phyloP scores from a whole-genome alignment of 306 rosid genomes.

The Adenanthera pavonina region DNA sequence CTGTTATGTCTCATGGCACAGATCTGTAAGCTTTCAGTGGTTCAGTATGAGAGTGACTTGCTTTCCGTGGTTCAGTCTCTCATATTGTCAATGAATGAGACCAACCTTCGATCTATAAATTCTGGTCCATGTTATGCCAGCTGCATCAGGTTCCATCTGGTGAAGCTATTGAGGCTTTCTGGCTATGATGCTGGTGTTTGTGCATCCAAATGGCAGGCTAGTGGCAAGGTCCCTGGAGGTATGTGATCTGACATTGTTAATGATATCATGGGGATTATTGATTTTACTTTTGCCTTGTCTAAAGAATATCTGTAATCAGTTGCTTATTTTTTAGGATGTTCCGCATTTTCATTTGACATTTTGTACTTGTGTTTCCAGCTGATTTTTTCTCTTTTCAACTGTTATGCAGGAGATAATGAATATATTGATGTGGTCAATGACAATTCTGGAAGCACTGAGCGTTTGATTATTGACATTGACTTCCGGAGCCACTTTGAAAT shows the following conservation, averaged over 20 bases:
- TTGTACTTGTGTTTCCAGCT: conserved; percentile 16
- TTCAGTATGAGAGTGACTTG: conserved; percentile 75
- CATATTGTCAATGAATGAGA: conserved; percentile 66
- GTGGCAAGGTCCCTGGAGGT: conserved; percentile 98
- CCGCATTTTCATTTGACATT: neutral
- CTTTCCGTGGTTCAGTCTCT: conserved; percentile 75
- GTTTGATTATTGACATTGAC: conserved; percentile 83
- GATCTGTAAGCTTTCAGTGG: conserved; percentile 68
- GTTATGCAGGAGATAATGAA: conserved; percentile 83
- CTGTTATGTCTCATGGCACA: conserved; percentile 43
- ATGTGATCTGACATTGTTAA: conserved; percentile 31
- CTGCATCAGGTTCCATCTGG: conserved; percentile 85
- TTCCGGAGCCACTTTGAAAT: conserved; percentile 97
- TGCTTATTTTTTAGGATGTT: neutral
- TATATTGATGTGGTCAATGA: conserved; percentile 77
- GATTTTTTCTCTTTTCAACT: conserved; percentile 32
- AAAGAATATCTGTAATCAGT: neutral
- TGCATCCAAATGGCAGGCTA: conserved; percentile 84
- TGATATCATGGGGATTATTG: conserved; percentile 11
- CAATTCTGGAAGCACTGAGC: conserved; percentile 66
- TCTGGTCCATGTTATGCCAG: conserved; percentile 79
- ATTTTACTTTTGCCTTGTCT: conserved; percentile 14
- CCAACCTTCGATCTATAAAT: conserved; percentile 56
- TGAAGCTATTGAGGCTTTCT: conserved; percentile 73
- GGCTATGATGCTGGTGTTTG: conserved; percentile 95